Evolutionary conservation across 192 early-diverging fungal genomes (phyloP).

Genomic region (Piromyces sp.): DNA sequence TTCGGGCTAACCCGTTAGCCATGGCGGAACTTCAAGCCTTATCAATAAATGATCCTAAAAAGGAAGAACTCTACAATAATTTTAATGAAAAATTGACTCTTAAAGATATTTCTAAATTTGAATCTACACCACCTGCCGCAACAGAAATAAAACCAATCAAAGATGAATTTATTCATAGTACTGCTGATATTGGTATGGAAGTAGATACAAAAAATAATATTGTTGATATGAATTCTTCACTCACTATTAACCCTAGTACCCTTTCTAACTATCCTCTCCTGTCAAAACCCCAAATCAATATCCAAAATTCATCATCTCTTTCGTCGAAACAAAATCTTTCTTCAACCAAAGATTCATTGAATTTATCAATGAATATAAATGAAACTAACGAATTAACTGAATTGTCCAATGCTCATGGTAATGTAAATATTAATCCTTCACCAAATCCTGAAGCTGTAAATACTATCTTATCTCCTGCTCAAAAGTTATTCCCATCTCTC

Average conservation of each 20-base stretch:
- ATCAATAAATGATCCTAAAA: neutral
- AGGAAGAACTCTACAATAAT: neutral
- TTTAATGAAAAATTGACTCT: neutral
- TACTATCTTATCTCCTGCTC: neutral
- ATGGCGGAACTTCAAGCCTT: neutral
- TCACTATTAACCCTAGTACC: neutral
- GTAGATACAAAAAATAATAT: neutral
- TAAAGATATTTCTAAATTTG: neutral
- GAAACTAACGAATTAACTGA: neutral
- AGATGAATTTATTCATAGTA: neutral
- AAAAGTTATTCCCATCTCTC: neutral
- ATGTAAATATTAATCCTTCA: neutral
- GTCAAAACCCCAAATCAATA: too few relatives aligned
- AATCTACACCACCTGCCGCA: neutral
- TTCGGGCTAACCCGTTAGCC: neutral
- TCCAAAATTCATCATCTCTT: too few relatives aligned
- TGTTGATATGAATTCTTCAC: neutral
- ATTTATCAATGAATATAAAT: too few relatives aligned
- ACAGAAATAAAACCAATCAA: neutral
- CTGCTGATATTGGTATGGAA: neutral
- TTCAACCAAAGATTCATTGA: too few relatives aligned
- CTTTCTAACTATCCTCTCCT: neutral
- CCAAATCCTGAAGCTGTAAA: neutral
- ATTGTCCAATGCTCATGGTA: neutral
- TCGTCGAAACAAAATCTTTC: too few relatives aligned